phyloP scores from a whole-genome alignment of 305 asterid genomes.

The Stenogyne calaminthoides region DNA sequence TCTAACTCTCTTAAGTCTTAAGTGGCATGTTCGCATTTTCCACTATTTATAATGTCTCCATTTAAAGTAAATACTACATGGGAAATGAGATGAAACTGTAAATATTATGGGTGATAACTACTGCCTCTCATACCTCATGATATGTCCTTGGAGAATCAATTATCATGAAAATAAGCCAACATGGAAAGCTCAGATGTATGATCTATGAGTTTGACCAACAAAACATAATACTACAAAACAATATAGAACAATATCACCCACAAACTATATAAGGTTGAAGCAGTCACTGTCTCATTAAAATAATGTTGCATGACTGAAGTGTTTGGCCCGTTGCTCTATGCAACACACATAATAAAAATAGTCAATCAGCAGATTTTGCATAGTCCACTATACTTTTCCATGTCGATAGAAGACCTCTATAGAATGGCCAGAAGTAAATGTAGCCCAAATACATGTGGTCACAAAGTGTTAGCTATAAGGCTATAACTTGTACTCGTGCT shows the following conservation, averaged over 20 bases:
- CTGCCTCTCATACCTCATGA: slow-evolving; percentile 74
- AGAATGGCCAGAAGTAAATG: slow-evolving; percentile 80
- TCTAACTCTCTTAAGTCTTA: neutral
- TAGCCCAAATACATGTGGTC: slow-evolving; percentile 94
- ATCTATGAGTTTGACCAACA: slow-evolving; percentile 22
- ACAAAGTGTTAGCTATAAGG: slow-evolving; percentile 75
- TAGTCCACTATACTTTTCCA: slow-evolving; percentile 88
- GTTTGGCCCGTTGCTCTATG: slow-evolving; percentile 97
- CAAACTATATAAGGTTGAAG: slow-evolving; percentile 9
- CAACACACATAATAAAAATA: slow-evolving; percentile 66
- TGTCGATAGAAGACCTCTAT: slow-evolving; percentile 73
- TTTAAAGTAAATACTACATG: neutral
- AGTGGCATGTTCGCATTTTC: neutral
- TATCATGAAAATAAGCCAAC: slow-evolving; percentile 56
- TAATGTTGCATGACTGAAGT: slow-evolving; percentile 90
- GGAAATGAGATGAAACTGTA: neutral
- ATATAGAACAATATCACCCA: slow-evolving; percentile 13
- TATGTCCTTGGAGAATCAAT: slow-evolving; percentile 96
- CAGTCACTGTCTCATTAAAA: slow-evolving; percentile 79
- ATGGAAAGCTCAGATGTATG: slow-evolving; percentile 9
- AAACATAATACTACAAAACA: neutral
- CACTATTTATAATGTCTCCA: neutral
- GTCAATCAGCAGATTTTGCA: slow-evolving; percentile 93
- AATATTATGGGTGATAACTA: slow-evolving; percentile 12
- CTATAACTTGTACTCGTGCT: slow-evolving; percentile 51